A percentile compares a stretch with the other conserved stretches of the same genome.
Conservation (phyloP, 495 filamentous ascomycete genomes). For the Amniculicola lignicola region DNA sequence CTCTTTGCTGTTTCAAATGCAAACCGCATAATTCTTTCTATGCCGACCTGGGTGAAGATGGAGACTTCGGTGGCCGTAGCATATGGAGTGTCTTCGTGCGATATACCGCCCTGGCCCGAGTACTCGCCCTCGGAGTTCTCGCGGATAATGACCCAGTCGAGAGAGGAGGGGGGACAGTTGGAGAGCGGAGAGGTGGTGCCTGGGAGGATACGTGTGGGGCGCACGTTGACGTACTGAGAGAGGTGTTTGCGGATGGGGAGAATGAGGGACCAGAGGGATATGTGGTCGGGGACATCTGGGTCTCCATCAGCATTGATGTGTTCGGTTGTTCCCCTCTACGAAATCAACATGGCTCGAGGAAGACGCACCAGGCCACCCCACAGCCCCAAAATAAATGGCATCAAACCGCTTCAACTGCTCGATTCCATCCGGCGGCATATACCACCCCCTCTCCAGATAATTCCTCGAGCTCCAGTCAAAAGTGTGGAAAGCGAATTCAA, state of each 20-base stretch:
- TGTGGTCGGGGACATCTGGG: slow-evolving; percentile 44
- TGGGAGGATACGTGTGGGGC: slow-evolving; percentile 39
- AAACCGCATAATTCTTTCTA: slow-evolving; percentile 44
- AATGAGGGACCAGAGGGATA: slow-evolving; percentile 44
- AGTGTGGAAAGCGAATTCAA: slow-evolving; percentile 39
- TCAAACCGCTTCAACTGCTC: slow-evolving; percentile 42
- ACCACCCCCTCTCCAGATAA: slow-evolving; percentile 40
- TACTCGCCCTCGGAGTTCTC: slow-evolving; percentile 47
- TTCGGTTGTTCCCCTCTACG: not conserved
- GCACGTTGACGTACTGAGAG: slow-evolving; percentile 45
- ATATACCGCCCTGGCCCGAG: slow-evolving; percentile 42
- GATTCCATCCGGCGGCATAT: slow-evolving; percentile 41
- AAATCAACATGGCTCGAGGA: not conserved
- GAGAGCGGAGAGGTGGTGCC: slow-evolving; percentile 39
- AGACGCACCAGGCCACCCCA: slow-evolving; percentile 39
- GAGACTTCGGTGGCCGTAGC: slow-evolving; percentile 42
- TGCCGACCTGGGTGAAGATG: slow-evolving; percentile 43
- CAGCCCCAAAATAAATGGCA: slow-evolving; percentile 45
- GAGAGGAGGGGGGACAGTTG: slow-evolving; percentile 20
- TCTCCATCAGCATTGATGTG: not conserved
- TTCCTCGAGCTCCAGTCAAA: slow-evolving; percentile 42
- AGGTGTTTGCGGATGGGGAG: slow-evolving; percentile 43
- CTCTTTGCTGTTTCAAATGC: slow-evolving; percentile 42
- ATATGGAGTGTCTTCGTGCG: slow-evolving; percentile 35
- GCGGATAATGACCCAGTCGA: slow-evolving; percentile 45